Percentiles rank a stretch among this genome's conserved stretches.
Evolutionary conservation across 2,329 filamentous ascomycete species (phyloP).

Genomic region (Colletotrichum cordylinicola): DNA sequence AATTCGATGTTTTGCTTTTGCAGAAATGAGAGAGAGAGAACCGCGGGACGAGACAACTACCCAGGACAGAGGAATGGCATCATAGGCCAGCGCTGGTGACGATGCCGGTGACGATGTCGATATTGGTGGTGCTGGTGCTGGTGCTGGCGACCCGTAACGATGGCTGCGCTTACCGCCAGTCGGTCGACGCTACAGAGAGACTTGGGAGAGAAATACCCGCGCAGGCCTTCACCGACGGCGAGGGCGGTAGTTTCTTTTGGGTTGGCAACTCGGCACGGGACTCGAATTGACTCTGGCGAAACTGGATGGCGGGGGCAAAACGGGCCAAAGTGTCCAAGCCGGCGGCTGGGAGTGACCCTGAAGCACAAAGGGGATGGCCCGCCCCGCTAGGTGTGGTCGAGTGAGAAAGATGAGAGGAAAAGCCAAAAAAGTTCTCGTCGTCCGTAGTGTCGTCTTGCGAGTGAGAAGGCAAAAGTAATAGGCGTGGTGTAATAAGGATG

Average conservation of each 20-base stretch:
- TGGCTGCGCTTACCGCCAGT: constrained; percentile 12
- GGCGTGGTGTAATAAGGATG: not conserved
- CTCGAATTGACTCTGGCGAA: not conserved
- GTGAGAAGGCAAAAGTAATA: constrained; percentile 13
- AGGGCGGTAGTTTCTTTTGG: constrained; percentile 5
- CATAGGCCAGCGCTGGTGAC: not conserved
- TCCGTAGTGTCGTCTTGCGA: not conserved
- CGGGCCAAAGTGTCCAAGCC: not conserved
- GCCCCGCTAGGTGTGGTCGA: not conserved
- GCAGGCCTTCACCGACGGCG: not conserved
- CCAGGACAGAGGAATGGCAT: not conserved
- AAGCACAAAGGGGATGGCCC: not conserved
- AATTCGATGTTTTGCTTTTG: not conserved
- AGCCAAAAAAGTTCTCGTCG: not conserved
- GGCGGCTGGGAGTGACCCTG: constrained; percentile 8
- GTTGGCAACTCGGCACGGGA: constrained; percentile 6
- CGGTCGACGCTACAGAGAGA: not conserved
- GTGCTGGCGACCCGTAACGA: not conserved
- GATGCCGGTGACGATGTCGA: not conserved
- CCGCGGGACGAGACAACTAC: not conserved
- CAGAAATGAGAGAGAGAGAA: not conserved
- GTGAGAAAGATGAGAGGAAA: constrained; percentile 5
- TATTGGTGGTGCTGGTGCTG: not conserved
- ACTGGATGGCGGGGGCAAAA: constrained; percentile 1
- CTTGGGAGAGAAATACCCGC: not conserved